Base-by-base conservation (phyloP, 495 filamentous ascomycete species). In the Penicillium manginii region DNA sequence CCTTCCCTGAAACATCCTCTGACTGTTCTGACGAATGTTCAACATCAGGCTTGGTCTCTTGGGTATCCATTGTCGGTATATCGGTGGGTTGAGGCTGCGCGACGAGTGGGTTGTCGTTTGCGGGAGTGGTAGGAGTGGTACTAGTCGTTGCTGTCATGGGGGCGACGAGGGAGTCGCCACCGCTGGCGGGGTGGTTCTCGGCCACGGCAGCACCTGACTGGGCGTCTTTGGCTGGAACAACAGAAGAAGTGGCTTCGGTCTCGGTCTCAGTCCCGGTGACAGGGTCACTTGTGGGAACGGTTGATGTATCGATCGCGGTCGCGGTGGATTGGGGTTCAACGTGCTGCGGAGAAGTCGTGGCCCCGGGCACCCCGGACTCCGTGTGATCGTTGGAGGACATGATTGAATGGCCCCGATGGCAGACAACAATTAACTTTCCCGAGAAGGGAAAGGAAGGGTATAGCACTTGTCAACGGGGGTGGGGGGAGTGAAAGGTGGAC, bases 1-100 rank as follows among this genome's bases (percentile, higher is more conserved):
- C 74, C 60, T 82, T 77, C 59, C 58, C 65, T 26, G 64, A 60
- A n/a, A 55, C 70, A 21, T 72, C 79, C 48, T 71, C 78, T 19
- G 69, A 82, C 63, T 35, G 79, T 60, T 68, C 72, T 23, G 59
- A 57, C 47, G 66, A 64, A 12, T 65, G 52, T 23, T 75, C 70
- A 5, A 64, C 62, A 12, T 48, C 65, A 2, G 64, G 17, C 55
- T 79, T 77, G 9, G 70, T 65, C 60, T 77, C 76, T 2, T 72
- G 63, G 21, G 72, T 70, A 21, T 65, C 60, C 60, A 71, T 73
- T 50, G 70, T 52, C 0, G 69, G 46, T 32, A 62, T 12, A 37
- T 65, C 65, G 7, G 61, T 46, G 17, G 60, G 26, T 15, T 63
- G 43, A 9, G 56, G 32, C 33, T 61, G 63, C 22, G 58, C 61